Percentiles rank a stretch among this genome's conserved stretches.
These are phyloP conservation scores for Podaxis pistillaris DNA, from an alignment of 768 basidiomycete genomes.

Conservation along the genomic window DNA sequence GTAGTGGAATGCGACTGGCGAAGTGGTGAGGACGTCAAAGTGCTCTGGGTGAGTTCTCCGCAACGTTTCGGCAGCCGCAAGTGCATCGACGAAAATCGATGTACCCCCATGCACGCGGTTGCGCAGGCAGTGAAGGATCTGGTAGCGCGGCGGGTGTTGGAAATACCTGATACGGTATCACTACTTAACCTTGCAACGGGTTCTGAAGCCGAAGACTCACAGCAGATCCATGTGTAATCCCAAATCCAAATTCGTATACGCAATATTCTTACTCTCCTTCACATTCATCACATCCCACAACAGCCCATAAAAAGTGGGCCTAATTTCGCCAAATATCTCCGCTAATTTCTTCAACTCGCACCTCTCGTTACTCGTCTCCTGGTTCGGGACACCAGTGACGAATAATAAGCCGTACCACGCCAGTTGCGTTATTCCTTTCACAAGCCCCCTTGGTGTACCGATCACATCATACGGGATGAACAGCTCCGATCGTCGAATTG, in stretches of 20 bases:
- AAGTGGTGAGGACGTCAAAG: conserved; percentile 58
- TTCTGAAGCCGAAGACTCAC: conserved; percentile 43
- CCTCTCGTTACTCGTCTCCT: conserved; percentile 51
- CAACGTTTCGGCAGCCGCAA: conserved; percentile 60
- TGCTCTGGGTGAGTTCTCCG: conserved; percentile 42
- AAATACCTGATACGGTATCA: conserved; percentile 65
- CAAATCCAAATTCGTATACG: conserved; percentile 88
- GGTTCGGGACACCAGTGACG: conserved; percentile 64
- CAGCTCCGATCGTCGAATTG: conserved; percentile 40
- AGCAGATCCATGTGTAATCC: conserved; percentile 91
- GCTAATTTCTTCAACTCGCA: conserved; percentile 74
- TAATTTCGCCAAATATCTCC: conserved; percentile 67
- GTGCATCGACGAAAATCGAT: conserved; percentile 85
- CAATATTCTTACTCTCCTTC: conserved; percentile 80
- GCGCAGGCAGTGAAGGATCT: conserved; percentile 87
- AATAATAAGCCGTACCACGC: conserved; percentile 72
- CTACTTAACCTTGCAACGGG: background rate
- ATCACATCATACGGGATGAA: conserved; percentile 57
- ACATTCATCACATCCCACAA: conserved; percentile 86
- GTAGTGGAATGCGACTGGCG: conserved; percentile 86
- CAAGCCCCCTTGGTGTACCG: conserved; percentile 42
- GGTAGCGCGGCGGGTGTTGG: conserved; percentile 86
- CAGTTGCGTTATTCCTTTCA: conserved; percentile 66
- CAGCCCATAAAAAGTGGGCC: conserved; percentile 87
- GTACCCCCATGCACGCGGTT: conserved; percentile 81